Base-by-base conservation (phyloP, 345 rosid species). In the Sonneratia caseolaris region DNA sequence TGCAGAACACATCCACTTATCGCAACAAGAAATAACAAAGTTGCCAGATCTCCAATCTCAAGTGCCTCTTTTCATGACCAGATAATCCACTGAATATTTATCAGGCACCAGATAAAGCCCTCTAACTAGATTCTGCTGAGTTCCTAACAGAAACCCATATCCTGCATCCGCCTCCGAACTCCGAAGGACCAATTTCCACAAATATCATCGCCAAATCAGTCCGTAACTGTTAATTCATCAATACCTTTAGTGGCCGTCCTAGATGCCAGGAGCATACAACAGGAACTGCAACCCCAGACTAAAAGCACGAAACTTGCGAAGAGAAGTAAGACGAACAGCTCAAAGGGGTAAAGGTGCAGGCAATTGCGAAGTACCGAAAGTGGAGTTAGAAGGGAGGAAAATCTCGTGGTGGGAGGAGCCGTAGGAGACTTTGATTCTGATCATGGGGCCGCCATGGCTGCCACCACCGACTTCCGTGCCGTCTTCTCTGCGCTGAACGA, bases 381-480 rank as follows among this genome's bases (percentile, higher is more conserved):
- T 82, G 70, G 84, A 82, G 51, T 81, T 76, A 0, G 88, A 68
- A 36, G 88, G 86, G 19, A 85, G 81, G 37, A 59, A 71, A 66
- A 91, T 75, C 71, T 87, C 84, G 84, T 70, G 84, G 35, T 79
- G 82, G 4, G 86, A 66, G 3, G 91, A 73, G 74, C 85, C 89
- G 66, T 43, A 42, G 66, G 90, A 77, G 64, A 78, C 84, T 57
- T 61, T 74, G 71, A 91, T 77, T 61, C 75, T 83, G 69, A 87
- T 78, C 68, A 70, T 64, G 13, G 86, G 79, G n/a, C 70, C 81
- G 42, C 70, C 81, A 37, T 27, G 45, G 45, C 43, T 40, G 75
- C 75, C 51, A 69, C 69, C 76, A 64, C 72, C 78, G 49, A 74
- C 76, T 37, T 79, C 80, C 35, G 76, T 37, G 56, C 72, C 73